Evolutionary conservation across 2,329 filamentous ascomycete genomes (phyloP), one percentile per base, ranked within the genome.

Genomic region (Colletotrichum sp.): DNA sequence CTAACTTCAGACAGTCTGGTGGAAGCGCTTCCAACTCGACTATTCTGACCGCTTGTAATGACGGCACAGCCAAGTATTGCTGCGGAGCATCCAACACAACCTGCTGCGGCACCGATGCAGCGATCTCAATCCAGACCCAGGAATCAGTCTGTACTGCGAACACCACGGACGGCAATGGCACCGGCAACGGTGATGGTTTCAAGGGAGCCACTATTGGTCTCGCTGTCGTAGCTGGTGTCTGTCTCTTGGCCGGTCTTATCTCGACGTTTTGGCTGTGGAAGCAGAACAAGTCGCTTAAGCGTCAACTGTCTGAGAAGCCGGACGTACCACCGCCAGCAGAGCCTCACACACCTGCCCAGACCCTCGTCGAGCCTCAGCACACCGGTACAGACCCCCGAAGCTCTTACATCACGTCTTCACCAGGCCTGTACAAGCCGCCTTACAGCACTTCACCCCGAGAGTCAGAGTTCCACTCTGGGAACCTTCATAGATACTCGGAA

Each of bases 41-140:
- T 62, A 65, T 76, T 39, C 66, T 76, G 32, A 76, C 75, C 18
- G 44, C 71, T 5, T 76, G 75, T 30, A 72, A 69, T 24, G 78
- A 82, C 8, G 83, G 82, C 30, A 79, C 81, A 1, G 77, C 78
- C 6, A 81, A 76, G 6, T 82, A 81, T 44, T 85, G 84, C 78
- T 84, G 83, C 28, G 83, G 84, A 13, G 65, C 72, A 15, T 76
- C 80, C 18, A 80, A 81, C 66, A 79, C 79, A 8, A 78, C 78
- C 24, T 83, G 82, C 76, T 83, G 82, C 63, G 81, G 80, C n/a
- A 82, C 81, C 34, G 18, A 76, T 0, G 32, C 49, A 1, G 80
- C 81, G 34, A 75, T 83, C 30, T 30, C 52, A 3, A 77, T 82
- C 30, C 76, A 80, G 24, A 77, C 78, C 4, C 79, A 81, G 71